Percentiles rank a stretch among this genome's conserved stretches.
phyloP scores from a whole-genome alignment of 2,329 filamentous ascomycete species.

The Aspergillus nomiae region DNA sequence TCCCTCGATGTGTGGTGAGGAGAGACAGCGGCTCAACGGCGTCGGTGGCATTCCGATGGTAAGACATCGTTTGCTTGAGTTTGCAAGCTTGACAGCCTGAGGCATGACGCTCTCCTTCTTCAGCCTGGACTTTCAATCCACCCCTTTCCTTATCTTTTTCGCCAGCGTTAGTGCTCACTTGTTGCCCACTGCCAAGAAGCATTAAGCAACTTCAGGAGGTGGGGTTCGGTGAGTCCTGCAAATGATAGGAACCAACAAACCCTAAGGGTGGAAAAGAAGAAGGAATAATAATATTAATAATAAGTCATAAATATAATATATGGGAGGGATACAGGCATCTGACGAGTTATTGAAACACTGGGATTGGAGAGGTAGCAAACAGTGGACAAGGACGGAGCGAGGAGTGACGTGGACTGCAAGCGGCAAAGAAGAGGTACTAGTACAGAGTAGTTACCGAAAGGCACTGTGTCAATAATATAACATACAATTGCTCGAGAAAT shows the following conservation, averaged over 20 bases:
- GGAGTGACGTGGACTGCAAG: conserved; percentile 4
- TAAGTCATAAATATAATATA: background rate
- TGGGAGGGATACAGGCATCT: background rate
- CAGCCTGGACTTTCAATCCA: background rate
- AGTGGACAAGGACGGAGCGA: background rate
- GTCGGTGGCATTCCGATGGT: background rate
- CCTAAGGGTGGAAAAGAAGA: background rate
- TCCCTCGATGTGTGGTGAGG: background rate
- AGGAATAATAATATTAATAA: background rate
- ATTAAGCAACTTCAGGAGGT: background rate
- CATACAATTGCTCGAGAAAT: background rate
- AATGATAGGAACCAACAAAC: background rate
- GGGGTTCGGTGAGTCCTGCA: background rate
- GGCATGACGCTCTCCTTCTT: background rate
- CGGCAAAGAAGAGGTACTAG: background rate
- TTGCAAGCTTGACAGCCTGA: background rate
- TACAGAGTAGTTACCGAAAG: too few relatives aligned
- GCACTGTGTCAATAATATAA: too few relatives aligned
- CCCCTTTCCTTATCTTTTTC: conserved; percentile 1
- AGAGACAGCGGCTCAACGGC: background rate
- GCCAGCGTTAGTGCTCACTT: background rate
- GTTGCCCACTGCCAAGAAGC: conserved; percentile 1
- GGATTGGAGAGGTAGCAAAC: background rate
- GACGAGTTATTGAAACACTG: background rate
- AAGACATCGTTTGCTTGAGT: background rate